Percentiles rank a stretch among this genome's conserved stretches.
Evolutionary conservation across 2,329 filamentous ascomycete genomes (phyloP).

Genomic region (Aspergillus phoenicis): DNA sequence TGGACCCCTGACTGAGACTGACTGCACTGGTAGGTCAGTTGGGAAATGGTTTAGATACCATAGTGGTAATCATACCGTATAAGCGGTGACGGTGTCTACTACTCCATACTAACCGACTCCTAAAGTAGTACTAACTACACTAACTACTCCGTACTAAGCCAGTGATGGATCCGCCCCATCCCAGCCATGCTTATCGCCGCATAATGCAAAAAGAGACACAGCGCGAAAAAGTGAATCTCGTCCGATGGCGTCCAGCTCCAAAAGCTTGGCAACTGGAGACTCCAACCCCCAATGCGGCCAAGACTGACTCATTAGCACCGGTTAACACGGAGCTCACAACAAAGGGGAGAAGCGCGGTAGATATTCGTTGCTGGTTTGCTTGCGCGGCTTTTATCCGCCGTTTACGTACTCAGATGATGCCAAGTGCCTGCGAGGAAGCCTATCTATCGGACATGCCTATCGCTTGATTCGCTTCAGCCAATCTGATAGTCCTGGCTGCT

Average conservation of each 20-base stretch:
- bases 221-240: neutral
- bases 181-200: neutral
- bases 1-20: conserved; percentile 3
- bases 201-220: neutral
- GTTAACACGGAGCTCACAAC: neutral
- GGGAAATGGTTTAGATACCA: neutral
- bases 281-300: neutral
- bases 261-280: conserved; percentile 10
- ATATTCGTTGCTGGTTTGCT: neutral
- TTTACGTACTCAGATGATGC: conserved; percentile 1
- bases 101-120: neutral
- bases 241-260: neutral
- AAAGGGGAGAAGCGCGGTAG: neutral
- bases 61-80: neutral
- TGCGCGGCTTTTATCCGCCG: conserved; percentile 3
- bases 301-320: conserved; percentile 2
- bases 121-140: no score
- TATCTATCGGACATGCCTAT: neutral
- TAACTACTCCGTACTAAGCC: no score
- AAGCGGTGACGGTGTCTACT: neutral
- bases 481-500: neutral
- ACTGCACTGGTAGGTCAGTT: neutral
- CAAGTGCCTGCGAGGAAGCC: neutral
- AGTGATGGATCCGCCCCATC: neutral
- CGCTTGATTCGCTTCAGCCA: neutral